A percentile compares a stretch with the other conserved stretches of the same genome.
Evolutionary conservation across 768 basidiomycete genomes (phyloP).

Genomic region (Mycena sanguinolenta): DNA sequence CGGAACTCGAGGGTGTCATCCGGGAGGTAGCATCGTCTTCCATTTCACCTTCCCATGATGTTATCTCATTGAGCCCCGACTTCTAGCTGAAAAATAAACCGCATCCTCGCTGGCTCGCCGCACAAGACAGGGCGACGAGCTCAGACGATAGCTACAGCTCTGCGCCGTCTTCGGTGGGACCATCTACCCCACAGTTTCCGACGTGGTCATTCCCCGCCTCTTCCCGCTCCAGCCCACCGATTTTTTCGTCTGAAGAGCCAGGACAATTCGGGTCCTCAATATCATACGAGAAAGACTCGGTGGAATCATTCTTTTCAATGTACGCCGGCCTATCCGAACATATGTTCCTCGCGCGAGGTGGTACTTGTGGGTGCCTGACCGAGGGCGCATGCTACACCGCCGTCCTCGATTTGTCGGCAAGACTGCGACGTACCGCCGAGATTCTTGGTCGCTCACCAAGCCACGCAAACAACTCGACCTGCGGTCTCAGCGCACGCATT

Average conservation of each 20-base stretch:
- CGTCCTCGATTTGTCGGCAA: conserved; percentile 62
- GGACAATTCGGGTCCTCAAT: background rate
- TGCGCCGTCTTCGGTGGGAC: conserved; percentile 13
- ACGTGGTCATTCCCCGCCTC: conserved; percentile 17
- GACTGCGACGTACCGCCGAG: conserved; percentile 62
- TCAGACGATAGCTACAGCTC: conserved; percentile 2
- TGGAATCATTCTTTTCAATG: conserved; percentile 22
- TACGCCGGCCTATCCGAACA: conserved; percentile 22
- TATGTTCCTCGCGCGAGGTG: conserved; percentile 33
- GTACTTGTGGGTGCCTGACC: conserved; percentile 59
- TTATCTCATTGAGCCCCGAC: background rate
- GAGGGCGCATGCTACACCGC: conserved; percentile 57
- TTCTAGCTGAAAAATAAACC: conserved; percentile 66
- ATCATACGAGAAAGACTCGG: conserved; percentile 7
- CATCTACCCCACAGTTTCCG: conserved; percentile 27
- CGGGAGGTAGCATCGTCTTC: conserved; percentile 54
- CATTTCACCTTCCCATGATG: too few relatives aligned
- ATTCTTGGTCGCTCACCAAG: conserved; percentile 53
- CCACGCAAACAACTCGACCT: conserved; percentile 40
- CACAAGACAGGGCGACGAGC: conserved; percentile 56
- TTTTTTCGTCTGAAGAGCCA: background rate
- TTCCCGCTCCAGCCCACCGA: background rate
- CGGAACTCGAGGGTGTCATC: conserved; percentile 72
- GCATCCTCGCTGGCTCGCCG: conserved; percentile 64
- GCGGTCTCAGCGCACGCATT: conserved; percentile 12